Evolutionary conservation across 768 basidiomycete genomes (phyloP), one percentile per base, ranked within the genome.

Genomic region (Peribolospora baueri): DNA sequence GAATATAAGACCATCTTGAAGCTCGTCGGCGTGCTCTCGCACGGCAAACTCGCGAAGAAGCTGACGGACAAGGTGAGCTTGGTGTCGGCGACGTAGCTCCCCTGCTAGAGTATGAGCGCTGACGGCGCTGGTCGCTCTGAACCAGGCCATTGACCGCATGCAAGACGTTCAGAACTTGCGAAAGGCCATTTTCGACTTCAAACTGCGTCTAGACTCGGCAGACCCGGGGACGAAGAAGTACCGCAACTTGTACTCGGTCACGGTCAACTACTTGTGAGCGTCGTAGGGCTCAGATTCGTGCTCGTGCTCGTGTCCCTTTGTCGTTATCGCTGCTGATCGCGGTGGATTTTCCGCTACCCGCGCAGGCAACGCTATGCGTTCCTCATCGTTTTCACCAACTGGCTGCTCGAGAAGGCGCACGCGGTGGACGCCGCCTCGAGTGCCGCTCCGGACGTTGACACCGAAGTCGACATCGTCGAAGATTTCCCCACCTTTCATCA

Each of bases 1-100:
- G 90, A 97, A 63, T 98, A 95, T 72, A 95, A 95, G 72, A 84
- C 81, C 3, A 93, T 97, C 59, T 70, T 98, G 46, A 87, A 90
- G 59, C 80, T 98, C 4, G 57, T 62, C 25, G 60, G 58, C n/a
- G 62, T 61, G 2, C 50, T 61, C 5, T 39, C 49, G 6, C 76
- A 90, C 61, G 91, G 93, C 14, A 95, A 95, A 67, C 70, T 79
- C 7, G 91, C 93, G 8, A 98, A 98, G 68, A 76, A 79, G 46
- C 66, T 97, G 57, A 80, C 87, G 0, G 91, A 97, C 66, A 71
- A 77, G 36, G 86, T 82, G 2, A 79, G 93, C 60, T 7, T 7
- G 43, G 43, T 25, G 25, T 25, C 25, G 25, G 25, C 43, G 3
- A 45, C 43, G 7, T 45, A 7, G 43, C 25, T 25, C 25, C 25